Percentiles rank a stretch among this genome's conserved stretches.
Evolutionary conservation across 2,329 filamentous ascomycete genomes (phyloP).

Genomic region (Talaromyces sp.): DNA sequence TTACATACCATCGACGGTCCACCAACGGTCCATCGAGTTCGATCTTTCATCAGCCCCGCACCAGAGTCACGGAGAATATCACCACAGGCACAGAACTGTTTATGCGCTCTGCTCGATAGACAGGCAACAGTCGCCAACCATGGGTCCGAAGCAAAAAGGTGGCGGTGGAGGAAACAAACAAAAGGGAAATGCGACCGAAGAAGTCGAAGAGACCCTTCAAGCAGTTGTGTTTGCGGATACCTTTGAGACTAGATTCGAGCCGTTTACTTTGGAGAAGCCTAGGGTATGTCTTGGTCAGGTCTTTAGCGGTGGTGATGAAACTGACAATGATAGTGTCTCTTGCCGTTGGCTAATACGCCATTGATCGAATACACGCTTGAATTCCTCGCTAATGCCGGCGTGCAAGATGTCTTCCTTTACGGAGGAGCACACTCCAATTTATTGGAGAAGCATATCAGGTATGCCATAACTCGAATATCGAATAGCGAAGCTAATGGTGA

Average conservation of each 20-base stretch:
- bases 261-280: slow-evolving; percentile 83
- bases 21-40: not conserved
- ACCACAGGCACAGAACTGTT: not conserved
- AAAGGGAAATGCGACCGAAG: slow-evolving; percentile 48
- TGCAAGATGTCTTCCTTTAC: slow-evolving; percentile 92
- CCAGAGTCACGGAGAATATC: not conserved
- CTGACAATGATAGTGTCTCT: slow-evolving; percentile 64
- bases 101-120: not conserved
- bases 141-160: slow-evolving; percentile 35
- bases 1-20: no score
- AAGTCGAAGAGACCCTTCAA: slow-evolving; percentile 61
- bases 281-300: slow-evolving; percentile 57
- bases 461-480: slow-evolving; percentile 20
- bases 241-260: slow-evolving; percentile 86
- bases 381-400: slow-evolving; percentile 89
- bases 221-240: slow-evolving; percentile 77
- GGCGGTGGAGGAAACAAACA: slow-evolving; percentile 25
- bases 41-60: slow-evolving; percentile 1
- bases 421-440: slow-evolving; percentile 82
- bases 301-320: not conserved
- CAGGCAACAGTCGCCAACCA: slow-evolving; percentile 15
- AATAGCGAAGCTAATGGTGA: slow-evolving; percentile 17
- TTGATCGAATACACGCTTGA: slow-evolving; percentile 97
- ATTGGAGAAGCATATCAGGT: slow-evolving; percentile 80
- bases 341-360: slow-evolving; percentile 88